Evolutionary conservation across 805 yeast species (phyloP), one percentile per base, ranked within the genome.

Genomic region (Saturnispora kantuleensis): DNA sequence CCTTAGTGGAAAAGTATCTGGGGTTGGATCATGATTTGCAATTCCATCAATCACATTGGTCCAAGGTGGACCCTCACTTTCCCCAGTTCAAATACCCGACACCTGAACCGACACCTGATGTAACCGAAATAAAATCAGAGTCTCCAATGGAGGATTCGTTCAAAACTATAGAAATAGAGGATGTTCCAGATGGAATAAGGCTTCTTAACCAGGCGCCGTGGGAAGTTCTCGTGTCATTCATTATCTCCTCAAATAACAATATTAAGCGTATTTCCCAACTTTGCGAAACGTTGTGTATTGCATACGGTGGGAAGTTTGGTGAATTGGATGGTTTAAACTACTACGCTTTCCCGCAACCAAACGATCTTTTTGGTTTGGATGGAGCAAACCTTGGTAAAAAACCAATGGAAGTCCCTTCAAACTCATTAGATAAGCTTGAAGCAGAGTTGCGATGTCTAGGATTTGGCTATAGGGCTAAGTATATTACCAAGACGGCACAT

Each of bases 201-300:
- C 86, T 90, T 50, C 70, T 93, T 26, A 71, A 89, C 32, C 97
- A 93, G 60, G 96, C 90, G 51, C 97, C 98, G 0, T 93, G 97
- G 97, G 98, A 93, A 53, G 87, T 90, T 36, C 67, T 88, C 38
- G 66, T 90, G 15, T 84, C 93, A 2, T 93, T 90, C 52, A 93
- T 93, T 10, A 93, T 97, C 64, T 86, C 96, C 2, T 81, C 95
- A n/a, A 93, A 93, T 62, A 93, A 93, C 63, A 93, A 93, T 56
- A 93, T 93, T 44, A 87, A 90, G 56, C 70, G 98, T 32, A 93
- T 93, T 38, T 83, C 95, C 2, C 81, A 82, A 55, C 88, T 93
- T 96, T 93, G 96, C 60, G 86, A 85, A 50, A 72, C 73, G 38
- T 65, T 93, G 32, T 81, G 95, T 56, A 54, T 65, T 1, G 70